These are phyloP conservation scores for Eucalyptus curtisii DNA, from an alignment of 345 rosid species.

Conservation along the genomic window DNA sequence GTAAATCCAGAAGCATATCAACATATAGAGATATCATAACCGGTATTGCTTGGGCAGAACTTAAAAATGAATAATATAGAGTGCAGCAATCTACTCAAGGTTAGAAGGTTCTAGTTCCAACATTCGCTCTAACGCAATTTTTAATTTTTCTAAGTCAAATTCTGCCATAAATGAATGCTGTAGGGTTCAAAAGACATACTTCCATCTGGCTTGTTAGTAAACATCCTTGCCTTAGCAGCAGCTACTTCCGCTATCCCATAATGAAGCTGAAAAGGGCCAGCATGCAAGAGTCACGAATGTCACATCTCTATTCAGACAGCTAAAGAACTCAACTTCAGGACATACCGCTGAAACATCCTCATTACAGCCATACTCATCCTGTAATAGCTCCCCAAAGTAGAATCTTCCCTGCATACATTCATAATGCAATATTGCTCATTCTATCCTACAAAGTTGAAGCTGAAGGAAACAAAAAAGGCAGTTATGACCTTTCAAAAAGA, in stretches of 20 bases:
- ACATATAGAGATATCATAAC: not conserved
- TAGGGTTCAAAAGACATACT: constrained; percentile 28
- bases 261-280: constrained; percentile 54
- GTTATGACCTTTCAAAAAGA: not conserved
- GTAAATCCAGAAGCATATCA: not conserved
- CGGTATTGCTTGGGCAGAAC: not conserved
- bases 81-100: not conserved
- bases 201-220: constrained; percentile 89
- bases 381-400: constrained; percentile 73
- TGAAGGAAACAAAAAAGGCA: not conserved
- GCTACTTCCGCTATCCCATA: constrained; percentile 93
- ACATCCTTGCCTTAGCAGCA: constrained; percentile 96
- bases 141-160: not conserved
- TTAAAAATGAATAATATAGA: not conserved
- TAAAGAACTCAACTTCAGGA: not conserved
- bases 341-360: constrained; percentile 62
- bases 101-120: not conserved
- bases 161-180: not conserved
- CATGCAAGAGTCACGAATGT: constrained; percentile 1
- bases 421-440: not conserved
- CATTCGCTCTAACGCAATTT: not conserved
- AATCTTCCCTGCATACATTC: constrained; percentile 67
- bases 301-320: not conserved
- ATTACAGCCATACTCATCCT: constrained; percentile 57
- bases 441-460: not conserved